Percentiles rank a stretch among this genome's conserved stretches.
Evolutionary conservation across 2,329 filamentous ascomycete species (phyloP).

Genomic region (Pestalotiopsis fici): DNA sequence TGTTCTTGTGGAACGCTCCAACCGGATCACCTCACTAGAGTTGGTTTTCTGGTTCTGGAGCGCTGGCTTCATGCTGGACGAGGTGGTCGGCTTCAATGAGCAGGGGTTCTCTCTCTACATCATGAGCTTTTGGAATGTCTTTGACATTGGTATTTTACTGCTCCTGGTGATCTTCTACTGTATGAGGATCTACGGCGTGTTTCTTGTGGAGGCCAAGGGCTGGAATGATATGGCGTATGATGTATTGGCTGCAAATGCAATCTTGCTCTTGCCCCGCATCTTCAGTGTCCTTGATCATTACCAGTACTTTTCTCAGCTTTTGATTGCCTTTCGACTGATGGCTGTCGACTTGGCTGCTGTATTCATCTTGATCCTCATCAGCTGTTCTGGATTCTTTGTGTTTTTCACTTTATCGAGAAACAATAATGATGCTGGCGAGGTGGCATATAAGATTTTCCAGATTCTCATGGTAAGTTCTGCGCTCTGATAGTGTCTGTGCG

Average conservation of each 20-base stretch:
- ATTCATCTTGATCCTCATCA: conserved; percentile 79
- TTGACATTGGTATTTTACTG: conserved; percentile 86
- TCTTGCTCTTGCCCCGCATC: conserved; percentile 84
- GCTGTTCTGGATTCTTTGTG: conserved; percentile 93
- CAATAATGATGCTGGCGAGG: conserved; percentile 67
- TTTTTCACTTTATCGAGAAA: conserved; percentile 84
- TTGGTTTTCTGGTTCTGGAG: conserved; percentile 98
- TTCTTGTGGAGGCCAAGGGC: conserved; percentile 73
- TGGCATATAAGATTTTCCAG: conserved; percentile 92
- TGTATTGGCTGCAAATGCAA: conserved; percentile 87
- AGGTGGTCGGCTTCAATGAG: conserved; percentile 94
- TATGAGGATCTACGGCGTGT: conserved; percentile 83
- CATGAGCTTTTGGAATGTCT: conserved; percentile 97
- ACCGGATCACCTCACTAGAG: conserved; percentile 81
- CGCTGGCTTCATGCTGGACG: conserved; percentile 94
- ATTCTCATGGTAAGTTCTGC: conserved; percentile 67
- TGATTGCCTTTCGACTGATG: conserved; percentile 95
- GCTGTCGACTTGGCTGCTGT: conserved; percentile 85
- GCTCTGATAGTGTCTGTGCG: neutral
- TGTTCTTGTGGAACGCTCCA: conserved; percentile 74
- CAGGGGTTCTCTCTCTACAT: conserved; percentile 96
- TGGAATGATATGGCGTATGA: conserved; percentile 89
- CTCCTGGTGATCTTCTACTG: conserved; percentile 88
- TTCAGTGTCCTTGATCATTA: conserved; percentile 95
- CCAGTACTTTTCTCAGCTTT: conserved; percentile 90